Conservation (phyloP, 495 filamentous ascomycete genomes). For the Emericellopsis terricola region DNA sequence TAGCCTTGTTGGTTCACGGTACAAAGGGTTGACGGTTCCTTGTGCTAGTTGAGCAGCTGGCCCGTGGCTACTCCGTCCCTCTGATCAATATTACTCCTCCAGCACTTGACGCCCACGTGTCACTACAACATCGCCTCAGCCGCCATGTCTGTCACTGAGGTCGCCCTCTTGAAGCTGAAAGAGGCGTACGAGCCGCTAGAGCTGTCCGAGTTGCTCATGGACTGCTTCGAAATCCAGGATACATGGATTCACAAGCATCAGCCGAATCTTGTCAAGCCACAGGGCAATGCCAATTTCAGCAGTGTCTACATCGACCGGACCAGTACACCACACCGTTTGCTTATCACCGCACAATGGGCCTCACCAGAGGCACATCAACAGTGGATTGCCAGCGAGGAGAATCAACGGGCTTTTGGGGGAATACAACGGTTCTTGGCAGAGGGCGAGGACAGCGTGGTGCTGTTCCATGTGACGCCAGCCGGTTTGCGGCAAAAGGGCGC, state of each 20-base stretch:
- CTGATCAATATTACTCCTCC: too few relatives aligned
- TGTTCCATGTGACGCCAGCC: slow-evolving; percentile 21
- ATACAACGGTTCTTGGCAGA: slow-evolving; percentile 10
- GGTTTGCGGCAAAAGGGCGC: slow-evolving; percentile 5
- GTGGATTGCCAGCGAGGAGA: slow-evolving; percentile 26
- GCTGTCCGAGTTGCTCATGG: slow-evolving; percentile 10
- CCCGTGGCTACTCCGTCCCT: too few relatives aligned
- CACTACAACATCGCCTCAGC: too few relatives aligned
- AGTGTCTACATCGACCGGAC: slow-evolving; percentile 26
- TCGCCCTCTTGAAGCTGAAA: slow-evolving; percentile 27
- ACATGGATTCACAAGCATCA: slow-evolving; percentile 16
- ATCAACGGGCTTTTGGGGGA: slow-evolving; percentile 7
- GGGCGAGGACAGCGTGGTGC: slow-evolving; percentile 18
- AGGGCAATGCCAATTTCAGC: slow-evolving; percentile 8
- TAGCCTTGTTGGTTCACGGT: too few relatives aligned
- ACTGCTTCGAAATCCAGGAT: slow-evolving; percentile 14
- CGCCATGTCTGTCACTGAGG: slow-evolving; percentile 33
- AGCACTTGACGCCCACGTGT: too few relatives aligned
- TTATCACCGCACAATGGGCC: slow-evolving; percentile 33
- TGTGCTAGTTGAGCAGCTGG: too few relatives aligned
- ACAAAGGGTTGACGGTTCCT: too few relatives aligned
- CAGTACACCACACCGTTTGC: slow-evolving; percentile 24
- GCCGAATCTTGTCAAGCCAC: slow-evolving; percentile 7
- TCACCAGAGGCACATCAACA: slow-evolving; percentile 25
- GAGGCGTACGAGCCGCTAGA: slow-evolving; percentile 7